phyloP scores from a whole-genome alignment of 805 yeast genomes.

The Lipomyces starkeyi region DNA sequence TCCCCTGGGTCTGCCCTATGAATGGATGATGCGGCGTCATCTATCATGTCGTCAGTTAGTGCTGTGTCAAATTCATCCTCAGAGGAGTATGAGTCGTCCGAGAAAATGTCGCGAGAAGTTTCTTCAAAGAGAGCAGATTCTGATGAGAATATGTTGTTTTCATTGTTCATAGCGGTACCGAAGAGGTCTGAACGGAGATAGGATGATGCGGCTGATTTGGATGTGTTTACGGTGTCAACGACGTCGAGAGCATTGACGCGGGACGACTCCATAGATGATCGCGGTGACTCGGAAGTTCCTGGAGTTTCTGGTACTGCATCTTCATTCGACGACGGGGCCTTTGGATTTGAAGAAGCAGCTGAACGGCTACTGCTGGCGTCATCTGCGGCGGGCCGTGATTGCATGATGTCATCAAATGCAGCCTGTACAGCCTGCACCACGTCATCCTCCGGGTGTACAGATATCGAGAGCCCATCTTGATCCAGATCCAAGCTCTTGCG shows the following conservation, averaged over 20 bases:
- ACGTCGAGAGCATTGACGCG: constrained; percentile 7
- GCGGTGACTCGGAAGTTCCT: constrained; percentile 8
- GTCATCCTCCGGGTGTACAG: constrained; percentile 39
- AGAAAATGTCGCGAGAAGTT: constrained; percentile 36
- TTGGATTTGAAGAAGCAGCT: constrained; percentile 16
- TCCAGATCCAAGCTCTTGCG: constrained; percentile 26
- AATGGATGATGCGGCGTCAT: constrained; percentile 44
- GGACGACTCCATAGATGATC: constrained; percentile 20
- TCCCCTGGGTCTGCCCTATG: constrained; percentile 73
- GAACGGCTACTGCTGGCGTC: constrained; percentile 32
- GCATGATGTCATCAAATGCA: constrained; percentile 63
- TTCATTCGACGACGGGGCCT: constrained; percentile 1
- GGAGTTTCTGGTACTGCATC: constrained; percentile 5
- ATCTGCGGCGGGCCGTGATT: constrained; percentile 30
- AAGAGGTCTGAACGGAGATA: constrained; percentile 34
- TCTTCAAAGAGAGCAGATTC: constrained; percentile 38
- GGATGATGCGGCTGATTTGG: constrained; percentile 8
- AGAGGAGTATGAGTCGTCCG: constrained; percentile 37
- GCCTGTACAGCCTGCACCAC: constrained; percentile 69
- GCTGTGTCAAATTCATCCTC: constrained; percentile 43
- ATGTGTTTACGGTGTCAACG: constrained; percentile 9
- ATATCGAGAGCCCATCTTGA: constrained; percentile 28
- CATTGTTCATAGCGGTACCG: constrained; percentile 25
- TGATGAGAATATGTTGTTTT: constrained; percentile 31
- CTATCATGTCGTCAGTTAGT: constrained; percentile 39